phyloP scores from a whole-genome alignment of 306 rosid species.

The Glycyrrhiza uralensis region DNA sequence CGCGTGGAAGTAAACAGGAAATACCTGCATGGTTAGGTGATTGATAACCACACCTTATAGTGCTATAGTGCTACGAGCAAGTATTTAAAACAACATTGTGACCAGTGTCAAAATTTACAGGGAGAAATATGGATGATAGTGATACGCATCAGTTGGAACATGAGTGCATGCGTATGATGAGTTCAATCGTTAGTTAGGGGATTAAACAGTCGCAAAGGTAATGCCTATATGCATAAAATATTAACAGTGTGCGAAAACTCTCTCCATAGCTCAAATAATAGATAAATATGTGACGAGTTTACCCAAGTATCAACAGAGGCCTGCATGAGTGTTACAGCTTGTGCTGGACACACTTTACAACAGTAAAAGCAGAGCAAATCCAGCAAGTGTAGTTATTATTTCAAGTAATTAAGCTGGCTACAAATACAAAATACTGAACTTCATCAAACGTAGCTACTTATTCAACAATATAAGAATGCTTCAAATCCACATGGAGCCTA shows the following conservation, averaged over 20 bases:
- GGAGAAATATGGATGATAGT: not conserved
- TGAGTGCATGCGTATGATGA: too few relatives aligned
- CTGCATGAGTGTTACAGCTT: not conserved
- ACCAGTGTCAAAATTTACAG: not conserved
- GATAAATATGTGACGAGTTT: not conserved
- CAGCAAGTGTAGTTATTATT: not conserved
- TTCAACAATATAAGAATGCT: not conserved
- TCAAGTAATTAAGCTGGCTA: not conserved
- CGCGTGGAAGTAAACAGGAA: not conserved
- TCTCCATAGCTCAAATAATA: not conserved
- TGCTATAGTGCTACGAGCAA: not conserved
- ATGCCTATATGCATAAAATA: not conserved
- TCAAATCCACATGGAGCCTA: not conserved
- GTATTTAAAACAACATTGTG: not conserved
- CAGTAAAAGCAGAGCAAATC: not conserved
- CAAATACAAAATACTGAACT: not conserved
- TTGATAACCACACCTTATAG: not conserved
- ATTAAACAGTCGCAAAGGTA: not conserved
- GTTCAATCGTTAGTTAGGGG: too few relatives aligned
- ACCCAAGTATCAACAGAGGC: not conserved
- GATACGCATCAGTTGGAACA: too few relatives aligned
- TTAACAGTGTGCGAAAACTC: too few relatives aligned
- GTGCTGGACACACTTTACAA: not conserved
- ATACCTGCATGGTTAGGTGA: not conserved
- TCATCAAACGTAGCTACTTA: not conserved